Evolutionary conservation across 177 flowering plant genomes (phyloP), one percentile per base, ranked within the genome.

Genomic region (Vitis hybrid): DNA sequence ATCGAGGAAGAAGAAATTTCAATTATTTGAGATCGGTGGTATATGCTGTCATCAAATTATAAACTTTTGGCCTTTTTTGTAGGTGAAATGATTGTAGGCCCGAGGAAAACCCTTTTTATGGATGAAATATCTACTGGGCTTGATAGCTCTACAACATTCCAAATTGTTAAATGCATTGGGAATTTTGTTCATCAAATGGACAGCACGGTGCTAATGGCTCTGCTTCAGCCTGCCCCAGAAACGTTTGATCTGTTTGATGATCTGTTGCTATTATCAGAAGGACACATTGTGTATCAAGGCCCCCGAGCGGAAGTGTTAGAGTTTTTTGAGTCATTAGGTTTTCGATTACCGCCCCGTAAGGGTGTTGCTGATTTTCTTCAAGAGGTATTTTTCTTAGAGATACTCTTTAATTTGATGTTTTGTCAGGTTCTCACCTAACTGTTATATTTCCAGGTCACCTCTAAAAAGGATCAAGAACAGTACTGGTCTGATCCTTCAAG

Each of bases 101-200:
- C 97, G 57, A 84, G 90, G 68, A 95, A 89, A 81, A 86, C 97
- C 13, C 84, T 95, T 11, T 92, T 95, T 64, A 95, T 95, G 98
- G 98, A 95, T 81, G 98, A 95, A 82, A 92, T 95, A 80, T 95
- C 98, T 7, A 95, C 97, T 12, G 98, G 98, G 52, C 93, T 95
- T 14, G 97, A 95, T 81, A 95, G 98, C 79, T 87, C 97, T 20
- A 95, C 98, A 12, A 95, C 98, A 5, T 91, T 59, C 71, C 98
- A 91, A 76, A 89, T 92, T 47, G 92, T 95, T 17, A 95, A 92
- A 81, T 92, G 97, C 69, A 11, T 83, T 1, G n/a, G 83, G 62
- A 91, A 95, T 71, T 90, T 91, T 76, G 97, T 88, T 70, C 98
- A 95, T 77, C 78, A 75, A 61, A 90, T 92, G 97, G 92, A 92